Evolutionary conservation across 148 eudicot species (phyloP).

Genomic region (Camellia sinensis): DNA sequence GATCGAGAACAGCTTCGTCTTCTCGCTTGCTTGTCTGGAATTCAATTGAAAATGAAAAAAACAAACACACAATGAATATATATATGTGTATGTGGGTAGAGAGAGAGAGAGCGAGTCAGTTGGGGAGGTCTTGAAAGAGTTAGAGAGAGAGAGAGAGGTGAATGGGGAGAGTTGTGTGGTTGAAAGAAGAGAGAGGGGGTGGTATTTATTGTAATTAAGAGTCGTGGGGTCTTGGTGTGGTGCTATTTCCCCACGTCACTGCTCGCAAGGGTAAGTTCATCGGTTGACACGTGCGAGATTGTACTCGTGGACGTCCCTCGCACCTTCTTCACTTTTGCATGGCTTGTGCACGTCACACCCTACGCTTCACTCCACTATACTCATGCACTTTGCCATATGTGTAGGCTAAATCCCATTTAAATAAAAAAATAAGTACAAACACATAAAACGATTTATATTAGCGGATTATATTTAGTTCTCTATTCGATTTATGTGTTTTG

Average conservation of each 20-base stretch:
- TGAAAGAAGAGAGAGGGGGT: neutral
- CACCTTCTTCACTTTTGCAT: neutral
- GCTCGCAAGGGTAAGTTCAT: conserved; percentile 5
- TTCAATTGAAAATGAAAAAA: neutral
- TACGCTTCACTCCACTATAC: neutral
- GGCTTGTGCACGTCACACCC: conserved; percentile 4
- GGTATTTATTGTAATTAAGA: neutral
- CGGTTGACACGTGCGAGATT: neutral
- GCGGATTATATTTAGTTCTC: too few species aligned
- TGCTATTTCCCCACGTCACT: conserved; percentile 22
- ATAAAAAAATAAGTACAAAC: too few species aligned
- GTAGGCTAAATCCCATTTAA: neutral
- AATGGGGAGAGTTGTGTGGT: neutral
- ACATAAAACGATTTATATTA: too few species aligned
- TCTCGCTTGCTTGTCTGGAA: conserved; percentile 7
- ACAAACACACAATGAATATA: neutral
- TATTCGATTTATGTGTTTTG: too few species aligned
- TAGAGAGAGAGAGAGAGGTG: neutral
- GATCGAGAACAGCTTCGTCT: neutral
- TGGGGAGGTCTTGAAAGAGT: neutral
- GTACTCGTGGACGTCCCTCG: neutral
- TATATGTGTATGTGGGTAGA: neutral
- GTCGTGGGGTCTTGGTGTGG: neutral
- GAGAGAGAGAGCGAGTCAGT: conserved; percentile 11
- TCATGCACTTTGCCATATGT: neutral